Conservation (phyloP, 352 stramenopile genomes). For the Aphanomyces stellatus region DNA sequence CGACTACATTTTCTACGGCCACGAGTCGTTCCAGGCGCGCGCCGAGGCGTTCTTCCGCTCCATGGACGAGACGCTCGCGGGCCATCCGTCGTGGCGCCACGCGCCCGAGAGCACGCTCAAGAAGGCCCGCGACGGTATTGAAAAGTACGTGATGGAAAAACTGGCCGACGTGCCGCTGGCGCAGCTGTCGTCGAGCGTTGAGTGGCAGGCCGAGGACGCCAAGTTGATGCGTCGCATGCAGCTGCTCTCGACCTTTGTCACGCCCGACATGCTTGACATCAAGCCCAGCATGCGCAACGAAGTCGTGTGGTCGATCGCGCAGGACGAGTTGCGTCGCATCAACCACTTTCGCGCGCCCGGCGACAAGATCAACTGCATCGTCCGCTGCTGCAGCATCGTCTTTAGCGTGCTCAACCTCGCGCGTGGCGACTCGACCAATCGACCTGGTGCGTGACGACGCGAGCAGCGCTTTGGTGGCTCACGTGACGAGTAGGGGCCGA, state of each 20-base stretch:
- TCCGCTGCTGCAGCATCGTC: constrained; percentile 82
- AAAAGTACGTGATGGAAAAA: constrained; percentile 91
- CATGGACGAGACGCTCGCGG: constrained; percentile 49
- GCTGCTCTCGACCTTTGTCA: constrained; percentile 71
- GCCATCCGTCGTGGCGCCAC: constrained; percentile 57
- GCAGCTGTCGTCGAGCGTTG: constrained; percentile 46
- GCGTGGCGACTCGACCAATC: constrained; percentile 48
- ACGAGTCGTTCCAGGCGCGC: constrained; percentile 53
- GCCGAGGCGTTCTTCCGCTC: constrained; percentile 64
- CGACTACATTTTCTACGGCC: constrained; percentile 75
- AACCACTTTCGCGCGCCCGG: constrained; percentile 73
- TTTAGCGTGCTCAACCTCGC: constrained; percentile 84
- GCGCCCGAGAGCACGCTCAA: constrained; percentile 45
- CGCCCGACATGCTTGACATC: constrained; percentile 85
- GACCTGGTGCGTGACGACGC: constrained; percentile 32
- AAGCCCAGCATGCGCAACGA: constrained; percentile 86
- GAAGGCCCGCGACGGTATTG: constrained; percentile 72
- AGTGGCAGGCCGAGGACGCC: constrained; percentile 70
- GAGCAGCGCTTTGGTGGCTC: neutral
- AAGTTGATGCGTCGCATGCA: constrained; percentile 68
- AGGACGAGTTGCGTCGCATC: constrained; percentile 85
- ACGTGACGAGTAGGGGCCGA: constrained; percentile 36
- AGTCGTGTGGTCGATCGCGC: constrained; percentile 81
- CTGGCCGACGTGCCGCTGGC: constrained; percentile 72
- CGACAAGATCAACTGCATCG: constrained; percentile 88